Evolutionary conservation across 208 protist genomes (phyloP), one percentile per base, ranked within the genome.

Genomic region (Trypanosoma rangeli): DNA sequence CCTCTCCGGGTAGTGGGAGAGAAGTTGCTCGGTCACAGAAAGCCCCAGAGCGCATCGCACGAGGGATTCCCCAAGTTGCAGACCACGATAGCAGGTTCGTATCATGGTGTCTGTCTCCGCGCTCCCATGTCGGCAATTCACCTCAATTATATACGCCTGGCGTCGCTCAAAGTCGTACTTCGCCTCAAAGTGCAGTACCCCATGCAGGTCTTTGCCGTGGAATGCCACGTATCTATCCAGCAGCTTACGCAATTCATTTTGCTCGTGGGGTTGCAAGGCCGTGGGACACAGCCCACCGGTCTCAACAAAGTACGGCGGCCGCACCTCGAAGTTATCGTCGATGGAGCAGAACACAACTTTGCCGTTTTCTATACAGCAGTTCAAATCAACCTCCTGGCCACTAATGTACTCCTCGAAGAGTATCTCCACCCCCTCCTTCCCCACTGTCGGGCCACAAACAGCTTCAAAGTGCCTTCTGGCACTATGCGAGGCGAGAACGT

Each of bases 341-440:
- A 95, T 92, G 42, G 76, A 16, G 60, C 77, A 85, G 50, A 92
- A 95, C 3, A 78, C 53, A 31, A 93, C 57, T 0, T 70, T 54
- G 8, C 87, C 87, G 50, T 82, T 65, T 68, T 95, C 82, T 9
- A 95, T 73, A 26, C 82, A 72, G 61, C 82, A 89, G 71, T 95
- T 87, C 42, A 95, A 73, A 73, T 95, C 89, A 10, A 95, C 84
- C 76, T 95, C 89, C 26, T 90, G 74, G 0, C 89, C 89, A n/a
- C 46, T 63, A 55, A 95, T 85, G 73, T 77, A 95, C 77, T 93
- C 89, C 73, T 95, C 86, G 22, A 83, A 70, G 9, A 94, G 68
- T 16, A 94, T 76, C 0, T 71, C 63, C 49, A 87, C 53, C 44
- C 61, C 44, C 18, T 66, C 35, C 16, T 33, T 33, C 24, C 18